These are phyloP conservation scores for Mortierella sp. DNA, from an alignment of 371 early-diverging fungal genomes.

Conservation along the genomic window DNA sequence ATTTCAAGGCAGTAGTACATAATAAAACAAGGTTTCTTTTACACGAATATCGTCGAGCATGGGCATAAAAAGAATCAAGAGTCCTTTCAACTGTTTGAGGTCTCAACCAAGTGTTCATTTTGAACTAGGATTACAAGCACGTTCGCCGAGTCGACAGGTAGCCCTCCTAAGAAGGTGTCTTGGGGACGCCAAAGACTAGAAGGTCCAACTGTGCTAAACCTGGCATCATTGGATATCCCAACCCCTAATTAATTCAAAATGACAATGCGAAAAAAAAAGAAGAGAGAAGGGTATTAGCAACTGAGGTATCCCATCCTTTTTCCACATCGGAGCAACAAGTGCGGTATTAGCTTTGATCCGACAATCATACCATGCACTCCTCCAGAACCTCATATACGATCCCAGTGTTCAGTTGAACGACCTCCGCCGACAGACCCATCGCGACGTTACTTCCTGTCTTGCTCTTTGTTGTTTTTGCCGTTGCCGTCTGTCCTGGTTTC, in stretches of 20 bases:
- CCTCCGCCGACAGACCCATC: constrained; percentile 15
- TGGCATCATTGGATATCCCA: constrained; percentile 46
- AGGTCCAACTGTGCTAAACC: constrained; percentile 41
- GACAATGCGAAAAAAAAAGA: neutral
- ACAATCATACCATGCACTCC: constrained; percentile 54
- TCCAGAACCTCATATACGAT: constrained; percentile 52
- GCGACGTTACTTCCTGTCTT: neutral
- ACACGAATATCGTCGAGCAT: no score
- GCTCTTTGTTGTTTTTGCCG: neutral
- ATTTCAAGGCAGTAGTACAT: no score
- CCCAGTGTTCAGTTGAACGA: constrained; percentile 28
- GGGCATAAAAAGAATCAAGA: no score
- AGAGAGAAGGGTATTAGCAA: no score
- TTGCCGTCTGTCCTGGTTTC: neutral
- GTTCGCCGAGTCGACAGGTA: no score
- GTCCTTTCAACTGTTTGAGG: no score
- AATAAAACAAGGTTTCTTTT: no score
- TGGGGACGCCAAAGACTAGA: constrained; percentile 41
- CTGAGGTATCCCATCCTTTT: no score
- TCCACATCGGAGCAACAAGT: no score
- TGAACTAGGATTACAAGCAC: no score
- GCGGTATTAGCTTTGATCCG: no score
- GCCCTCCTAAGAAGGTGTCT: neutral
- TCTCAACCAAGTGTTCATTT: no score
- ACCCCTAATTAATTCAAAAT: constrained; percentile 19